Evolutionary conservation across 768 basidiomycete genomes (phyloP), one percentile per base, ranked within the genome.

Genomic region (Roridomyces roridus): DNA sequence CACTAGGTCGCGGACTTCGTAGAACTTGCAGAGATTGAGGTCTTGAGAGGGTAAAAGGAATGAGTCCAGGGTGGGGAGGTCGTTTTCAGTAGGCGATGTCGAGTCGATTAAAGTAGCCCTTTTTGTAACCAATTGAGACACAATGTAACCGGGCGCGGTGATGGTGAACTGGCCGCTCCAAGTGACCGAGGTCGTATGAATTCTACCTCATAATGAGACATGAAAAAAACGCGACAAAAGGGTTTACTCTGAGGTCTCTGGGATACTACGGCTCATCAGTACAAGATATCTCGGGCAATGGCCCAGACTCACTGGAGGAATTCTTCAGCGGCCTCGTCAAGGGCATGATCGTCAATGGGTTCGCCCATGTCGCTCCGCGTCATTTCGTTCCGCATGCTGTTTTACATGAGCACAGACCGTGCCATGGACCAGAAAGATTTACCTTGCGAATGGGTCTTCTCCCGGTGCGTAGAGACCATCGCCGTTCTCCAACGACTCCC

Each of bases 361-460:
- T 47, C 46, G 20, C 36, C 20, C 10, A 20, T 18, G 1, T 41
- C 41, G 29, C 20, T 14, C 3, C 3, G 43, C 17, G 5, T 44
- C 47, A 7, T n/a, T 24, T 51, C 46, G 2, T 20, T 46, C 12
- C 29, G 43, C 0, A 51, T 18, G 7, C 50, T 51, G 24, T 10
- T 4, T 24, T 17, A 20, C 41, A 20, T 49, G 14, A 39, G 21
- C 23, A 44, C 26, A 23, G 18, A 6, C 6, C 17, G 6, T 23
- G 20, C 7, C 25, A n/a, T 20, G 6, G 41, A 10, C 6, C 2
- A 17, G n/a, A 3, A 24, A 4, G 5, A n/a, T 42, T 24, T 25
- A 57, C 56, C 49, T 24, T 2, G 50, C 50, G 17, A 47, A 52
- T 2, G 9, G 46, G 18, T 58, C 57, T 36, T 58, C 57, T 7